These are phyloP conservation scores for Coemansia brasiliensis DNA, from an alignment of 192 early-diverging fungal species.

Conservation along the genomic window DNA sequence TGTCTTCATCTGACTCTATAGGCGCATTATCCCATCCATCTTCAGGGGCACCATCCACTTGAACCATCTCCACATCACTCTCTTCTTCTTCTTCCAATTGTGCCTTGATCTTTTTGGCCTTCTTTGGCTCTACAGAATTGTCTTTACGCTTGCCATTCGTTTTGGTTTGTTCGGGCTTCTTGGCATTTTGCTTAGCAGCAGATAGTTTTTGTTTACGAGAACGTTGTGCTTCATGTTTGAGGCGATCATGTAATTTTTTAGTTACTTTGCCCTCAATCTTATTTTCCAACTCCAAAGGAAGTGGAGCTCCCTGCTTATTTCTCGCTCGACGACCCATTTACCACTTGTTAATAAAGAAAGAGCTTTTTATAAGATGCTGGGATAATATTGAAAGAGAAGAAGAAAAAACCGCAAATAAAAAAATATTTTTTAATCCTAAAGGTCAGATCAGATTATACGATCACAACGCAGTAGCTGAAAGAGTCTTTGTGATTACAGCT, in stretches of 20 bases:
- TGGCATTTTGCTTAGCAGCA: slow-evolving; percentile 16
- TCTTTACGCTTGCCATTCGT: slow-evolving; percentile 11
- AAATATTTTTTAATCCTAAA: slow-evolving; percentile 8
- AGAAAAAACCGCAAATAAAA: neutral
- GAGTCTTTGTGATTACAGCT: slow-evolving; percentile 41
- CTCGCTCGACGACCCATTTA: slow-evolving; percentile 51
- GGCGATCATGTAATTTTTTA: slow-evolving; percentile 33
- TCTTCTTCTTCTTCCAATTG: slow-evolving; percentile 1
- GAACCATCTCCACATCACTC: slow-evolving; percentile 52
- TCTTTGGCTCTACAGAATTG: neutral
- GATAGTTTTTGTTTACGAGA: slow-evolving; percentile 29
- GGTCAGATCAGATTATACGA: too few relatives aligned
- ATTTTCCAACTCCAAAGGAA: slow-evolving; percentile 45
- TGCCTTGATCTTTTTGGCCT: slow-evolving; percentile 6
- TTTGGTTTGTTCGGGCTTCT: neutral
- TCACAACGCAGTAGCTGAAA: neutral
- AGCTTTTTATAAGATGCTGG: too few relatives aligned
- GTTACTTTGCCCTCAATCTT: slow-evolving; percentile 48
- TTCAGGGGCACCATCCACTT: slow-evolving; percentile 38
- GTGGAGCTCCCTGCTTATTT: slow-evolving; percentile 55
- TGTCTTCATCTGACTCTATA: slow-evolving; percentile 46
- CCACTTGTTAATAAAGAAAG: too few relatives aligned
- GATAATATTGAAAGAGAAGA: neutral
- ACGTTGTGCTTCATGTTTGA: slow-evolving; percentile 29
- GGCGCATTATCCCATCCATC: slow-evolving; percentile 53